These are phyloP conservation scores for Vaccinium darrowii DNA, from an alignment of 148 eudicot species.

Conservation along the genomic window DNA sequence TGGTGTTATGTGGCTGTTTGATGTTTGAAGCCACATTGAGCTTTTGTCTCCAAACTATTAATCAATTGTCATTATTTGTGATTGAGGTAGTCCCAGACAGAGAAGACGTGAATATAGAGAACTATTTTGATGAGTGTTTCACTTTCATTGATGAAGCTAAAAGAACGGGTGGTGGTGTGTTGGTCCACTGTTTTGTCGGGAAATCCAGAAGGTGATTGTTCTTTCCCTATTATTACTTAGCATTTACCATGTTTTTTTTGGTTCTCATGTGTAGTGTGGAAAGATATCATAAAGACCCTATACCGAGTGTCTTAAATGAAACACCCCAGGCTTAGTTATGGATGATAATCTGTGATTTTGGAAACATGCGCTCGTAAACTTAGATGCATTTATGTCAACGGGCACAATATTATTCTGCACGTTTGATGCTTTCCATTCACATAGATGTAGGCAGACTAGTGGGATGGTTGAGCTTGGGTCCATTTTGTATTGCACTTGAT, in stretches of 20 bases:
- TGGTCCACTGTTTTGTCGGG: conserved; percentile 96
- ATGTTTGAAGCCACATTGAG: not conserved
- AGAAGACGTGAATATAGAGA: conserved; percentile 47
- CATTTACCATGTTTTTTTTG: not conserved
- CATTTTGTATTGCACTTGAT: not conserved
- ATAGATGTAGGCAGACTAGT: not conserved
- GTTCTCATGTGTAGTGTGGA: conserved; percentile 2
- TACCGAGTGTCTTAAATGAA: not conserved
- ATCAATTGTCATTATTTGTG: conserved; percentile 15
- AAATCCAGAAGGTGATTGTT: conserved; percentile 78
- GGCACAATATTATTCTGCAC: not conserved
- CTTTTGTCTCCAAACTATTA: not conserved
- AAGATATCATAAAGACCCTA: not conserved
- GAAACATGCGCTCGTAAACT: not conserved
- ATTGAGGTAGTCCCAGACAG: conserved; percentile 64
- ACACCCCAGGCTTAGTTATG: not conserved
- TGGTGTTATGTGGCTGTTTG: not conserved
- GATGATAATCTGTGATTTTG: not conserved
- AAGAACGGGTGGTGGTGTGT: conserved; percentile 61
- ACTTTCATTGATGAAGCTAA: conserved; percentile 79
- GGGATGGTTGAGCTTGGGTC: not conserved
- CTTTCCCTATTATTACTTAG: not conserved
- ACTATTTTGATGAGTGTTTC: conserved; percentile 73
- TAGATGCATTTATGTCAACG: not conserved
- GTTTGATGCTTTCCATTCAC: not conserved